A percentile compares a stretch with the other conserved stretches of the same genome.
phyloP scores from a whole-genome alignment of 1,139 yeast genomes.

The Geotrichum cucujoidarum region DNA sequence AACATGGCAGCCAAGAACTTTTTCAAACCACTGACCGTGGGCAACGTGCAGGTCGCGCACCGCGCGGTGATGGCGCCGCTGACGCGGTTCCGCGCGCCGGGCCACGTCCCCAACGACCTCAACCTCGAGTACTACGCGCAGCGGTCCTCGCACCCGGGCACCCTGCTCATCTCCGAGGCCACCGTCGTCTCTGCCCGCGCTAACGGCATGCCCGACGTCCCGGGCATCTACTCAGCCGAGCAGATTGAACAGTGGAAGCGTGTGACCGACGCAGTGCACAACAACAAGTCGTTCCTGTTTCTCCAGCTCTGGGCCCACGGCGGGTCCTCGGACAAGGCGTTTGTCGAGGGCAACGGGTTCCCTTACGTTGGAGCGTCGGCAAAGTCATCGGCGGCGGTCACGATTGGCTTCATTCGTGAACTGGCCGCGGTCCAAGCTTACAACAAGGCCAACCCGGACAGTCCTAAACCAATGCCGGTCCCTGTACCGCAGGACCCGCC shows the following conservation, averaged over 20 bases:
- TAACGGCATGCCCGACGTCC: slow-evolving; percentile 41
- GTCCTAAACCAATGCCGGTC: slow-evolving; percentile 15
- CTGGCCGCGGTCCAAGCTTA: slow-evolving; percentile 1
- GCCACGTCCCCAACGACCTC: slow-evolving; percentile 33
- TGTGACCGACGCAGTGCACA: slow-evolving; percentile 49
- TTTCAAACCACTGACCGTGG: slow-evolving; percentile 33
- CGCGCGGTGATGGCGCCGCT: slow-evolving; percentile 49
- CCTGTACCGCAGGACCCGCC: slow-evolving; percentile 30
- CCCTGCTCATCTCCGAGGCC: slow-evolving; percentile 44
- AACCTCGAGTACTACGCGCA: slow-evolving; percentile 48
- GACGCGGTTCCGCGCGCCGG: slow-evolving; percentile 39
- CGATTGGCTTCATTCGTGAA: slow-evolving; percentile 6
- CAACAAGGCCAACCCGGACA: slow-evolving; percentile 38
- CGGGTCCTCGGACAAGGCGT: slow-evolving; percentile 46
- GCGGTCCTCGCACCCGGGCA: slow-evolving; percentile 50
- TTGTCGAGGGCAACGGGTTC: slow-evolving; percentile 39
- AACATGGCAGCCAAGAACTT: slow-evolving; percentile 29
- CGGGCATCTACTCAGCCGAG: slow-evolving; percentile 50
- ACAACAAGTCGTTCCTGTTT: slow-evolving; percentile 47
- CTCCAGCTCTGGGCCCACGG: slow-evolving; percentile 62
- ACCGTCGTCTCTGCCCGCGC: slow-evolving; percentile 37
- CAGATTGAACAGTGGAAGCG: slow-evolving; percentile 53
- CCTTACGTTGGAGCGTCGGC: slow-evolving; percentile 31
- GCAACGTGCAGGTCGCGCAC: slow-evolving; percentile 32
- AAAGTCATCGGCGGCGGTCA: slow-evolving; percentile 27